Evolutionary conservation across 2,329 filamentous ascomycete genomes (phyloP), one percentile per base, ranked within the genome.

Genomic region (Trichoderma koningiopsis): DNA sequence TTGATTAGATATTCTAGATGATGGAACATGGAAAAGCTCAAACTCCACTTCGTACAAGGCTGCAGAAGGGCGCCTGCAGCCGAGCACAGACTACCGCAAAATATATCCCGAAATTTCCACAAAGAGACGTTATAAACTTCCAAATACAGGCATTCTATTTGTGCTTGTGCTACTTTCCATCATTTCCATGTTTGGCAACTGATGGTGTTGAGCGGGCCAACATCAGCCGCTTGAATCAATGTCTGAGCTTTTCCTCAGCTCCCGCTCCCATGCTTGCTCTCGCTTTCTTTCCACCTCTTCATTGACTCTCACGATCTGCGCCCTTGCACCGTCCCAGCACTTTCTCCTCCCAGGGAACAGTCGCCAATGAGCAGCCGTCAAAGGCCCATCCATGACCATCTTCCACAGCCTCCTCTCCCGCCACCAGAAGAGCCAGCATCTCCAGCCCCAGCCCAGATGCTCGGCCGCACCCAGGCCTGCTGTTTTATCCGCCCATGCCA

Each of bases 381-480:
- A 68, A n/a, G 72, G 72, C 0, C 74, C 74, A 47, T 75, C 72
- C 72, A 75, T 74, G 56, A 81, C 72, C 69, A 82, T 71, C n/a
- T 74, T 74, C 71, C 79, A 82, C 52, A 83, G 73, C 62, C 72
- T 72, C 55, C 77, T 76, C 59, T 83, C 79, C 31, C 71, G 72
- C 72, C 77, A 75, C 80, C 81, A 83, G 66, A 83, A 81, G 69
- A 72, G 66, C 81, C 81, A 82, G 0, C 77, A 79, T 59, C 74
- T 75, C 76, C 75, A 77, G 1, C 78, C 79, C 76, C 79, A 83
- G 7, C 80, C 80, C 47, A 83, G 71, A 33, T 80, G 75, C 60
- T 82, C 77, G 13, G 74, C 73, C 59, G 82, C 76, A 5, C 81
- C 79, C 24, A 79, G 82, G 0, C 82, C 82, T 1, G 82, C 81